Evolutionary conservation across 176 grass and related monocot species (phyloP).

Genomic region (Aegilops tauschii): DNA sequence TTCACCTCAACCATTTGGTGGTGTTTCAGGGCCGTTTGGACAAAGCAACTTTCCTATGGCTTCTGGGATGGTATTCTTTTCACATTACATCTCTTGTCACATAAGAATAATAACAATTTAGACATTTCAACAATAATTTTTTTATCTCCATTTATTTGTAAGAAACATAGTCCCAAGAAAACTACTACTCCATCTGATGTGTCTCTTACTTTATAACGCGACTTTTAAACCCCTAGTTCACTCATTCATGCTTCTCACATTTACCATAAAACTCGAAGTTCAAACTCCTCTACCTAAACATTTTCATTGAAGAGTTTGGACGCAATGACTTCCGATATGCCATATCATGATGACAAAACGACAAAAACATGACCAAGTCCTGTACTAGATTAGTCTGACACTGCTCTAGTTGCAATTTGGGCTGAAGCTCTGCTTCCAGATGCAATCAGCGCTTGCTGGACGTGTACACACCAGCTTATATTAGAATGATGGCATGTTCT

Average conservation of each 20-base stretch:
- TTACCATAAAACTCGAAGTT: background rate
- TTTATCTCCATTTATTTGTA: background rate
- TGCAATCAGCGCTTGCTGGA: background rate
- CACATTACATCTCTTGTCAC: slow-evolving; percentile 12
- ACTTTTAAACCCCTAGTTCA: background rate
- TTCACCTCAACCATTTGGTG: slow-evolving; percentile 64
- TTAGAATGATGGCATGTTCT: background rate
- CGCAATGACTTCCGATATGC: background rate
- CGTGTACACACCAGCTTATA: background rate
- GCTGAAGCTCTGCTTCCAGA: background rate
- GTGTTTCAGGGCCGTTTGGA: slow-evolving; percentile 50
- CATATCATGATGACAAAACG: background rate
- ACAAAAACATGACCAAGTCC: background rate
- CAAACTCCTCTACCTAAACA: background rate
- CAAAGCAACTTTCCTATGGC: slow-evolving; percentile 68
- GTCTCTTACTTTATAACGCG: background rate
- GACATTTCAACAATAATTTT: background rate
- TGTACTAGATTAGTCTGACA: background rate
- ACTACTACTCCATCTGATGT: background rate
- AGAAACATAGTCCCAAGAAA: background rate
- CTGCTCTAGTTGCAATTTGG: slow-evolving; percentile 6
- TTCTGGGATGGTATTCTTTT: slow-evolving; percentile 63
- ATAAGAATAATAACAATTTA: background rate
- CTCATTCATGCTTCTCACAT: background rate
- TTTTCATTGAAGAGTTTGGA: background rate